These are phyloP conservation scores for Wickerhamomyces rabaulensis DNA, from an alignment of 805 yeast genomes.

Conservation along the genomic window DNA sequence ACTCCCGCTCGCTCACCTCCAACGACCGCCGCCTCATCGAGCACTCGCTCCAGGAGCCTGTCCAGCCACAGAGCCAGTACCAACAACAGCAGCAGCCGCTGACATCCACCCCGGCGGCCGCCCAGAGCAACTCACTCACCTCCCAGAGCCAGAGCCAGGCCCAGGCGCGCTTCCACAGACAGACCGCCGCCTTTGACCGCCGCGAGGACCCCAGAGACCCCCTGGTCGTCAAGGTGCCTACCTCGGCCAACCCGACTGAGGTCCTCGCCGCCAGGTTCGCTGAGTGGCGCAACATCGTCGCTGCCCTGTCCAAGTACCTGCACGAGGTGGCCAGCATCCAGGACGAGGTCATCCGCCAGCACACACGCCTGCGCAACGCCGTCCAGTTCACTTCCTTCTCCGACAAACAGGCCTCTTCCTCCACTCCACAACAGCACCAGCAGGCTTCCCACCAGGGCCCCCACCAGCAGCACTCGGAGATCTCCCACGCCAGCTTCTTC, in stretches of 20 bases:
- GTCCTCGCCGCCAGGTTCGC: slow-evolving; percentile 76
- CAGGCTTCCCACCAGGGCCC: not conserved
- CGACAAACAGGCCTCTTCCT: slow-evolving; percentile 1
- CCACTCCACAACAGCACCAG: not conserved
- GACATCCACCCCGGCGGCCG: not conserved
- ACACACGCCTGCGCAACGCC: slow-evolving; percentile 74
- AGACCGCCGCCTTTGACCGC: slow-evolving; percentile 3
- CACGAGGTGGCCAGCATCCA: slow-evolving; percentile 79
- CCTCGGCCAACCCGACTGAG: slow-evolving; percentile 76
- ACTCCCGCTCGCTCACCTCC: slow-evolving; percentile 37
- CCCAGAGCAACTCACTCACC: not conserved
- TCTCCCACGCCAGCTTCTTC: slow-evolving; percentile 41
- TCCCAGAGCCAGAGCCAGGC: not conserved
- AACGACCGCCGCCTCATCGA: slow-evolving; percentile 23
- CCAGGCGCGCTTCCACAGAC: too few species aligned
- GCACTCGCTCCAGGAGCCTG: slow-evolving; percentile 7
- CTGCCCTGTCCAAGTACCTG: slow-evolving; percentile 68
- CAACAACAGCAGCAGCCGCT: slow-evolving; percentile 14
- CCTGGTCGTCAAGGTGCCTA: slow-evolving; percentile 45
- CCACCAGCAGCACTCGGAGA: slow-evolving; percentile 18
- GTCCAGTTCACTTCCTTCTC: slow-evolving; percentile 39
- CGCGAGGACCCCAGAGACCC: slow-evolving; percentile 43
- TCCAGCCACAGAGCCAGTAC: not conserved
- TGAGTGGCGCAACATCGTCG: slow-evolving; percentile 80
- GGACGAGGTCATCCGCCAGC: slow-evolving; percentile 84